Conservation (phyloP, 768 basidiomycete species). For the Leccinum imitatum region DNA sequence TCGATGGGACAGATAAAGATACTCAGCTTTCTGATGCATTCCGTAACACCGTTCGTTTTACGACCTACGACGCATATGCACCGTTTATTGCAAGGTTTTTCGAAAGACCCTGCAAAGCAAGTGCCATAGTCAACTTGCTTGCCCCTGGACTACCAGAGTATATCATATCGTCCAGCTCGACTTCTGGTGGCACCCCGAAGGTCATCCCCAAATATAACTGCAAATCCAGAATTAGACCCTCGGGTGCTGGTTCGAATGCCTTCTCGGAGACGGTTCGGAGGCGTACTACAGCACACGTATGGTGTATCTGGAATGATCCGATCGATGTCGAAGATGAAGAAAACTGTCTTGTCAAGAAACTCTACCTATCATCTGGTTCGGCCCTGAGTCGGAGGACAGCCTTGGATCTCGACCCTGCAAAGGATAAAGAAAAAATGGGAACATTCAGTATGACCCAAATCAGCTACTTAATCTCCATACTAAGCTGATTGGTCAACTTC, state of each 20-base stretch:
- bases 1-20: background rate
- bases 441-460: background rate
- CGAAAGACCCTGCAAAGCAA: conserved; percentile 7
- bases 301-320: background rate
- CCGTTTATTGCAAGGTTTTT: conserved; percentile 14
- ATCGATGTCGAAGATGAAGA: conserved; percentile 3
- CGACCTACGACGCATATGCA: conserved; percentile 17
- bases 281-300: conserved; percentile 7
- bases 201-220: conserved; percentile 10
- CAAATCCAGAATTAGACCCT: background rate
- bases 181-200: conserved; percentile 18
- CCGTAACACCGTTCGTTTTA: conserved; percentile 9
- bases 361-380: background rate
- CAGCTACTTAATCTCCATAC: background rate
- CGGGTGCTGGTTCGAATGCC: background rate
- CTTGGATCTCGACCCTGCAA: background rate
- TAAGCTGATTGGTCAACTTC: background rate
- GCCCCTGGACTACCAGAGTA: conserved; percentile 21
- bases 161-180: conserved; percentile 15
- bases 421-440: background rate
- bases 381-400: background rate
- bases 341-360: background rate
- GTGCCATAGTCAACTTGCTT: conserved; percentile 10
- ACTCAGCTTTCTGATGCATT: conserved; percentile 7
- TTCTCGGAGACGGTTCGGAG: background rate